Conservation (phyloP, 1,284 basidiomycete species). For the Ganoderma lucidum region DNA sequence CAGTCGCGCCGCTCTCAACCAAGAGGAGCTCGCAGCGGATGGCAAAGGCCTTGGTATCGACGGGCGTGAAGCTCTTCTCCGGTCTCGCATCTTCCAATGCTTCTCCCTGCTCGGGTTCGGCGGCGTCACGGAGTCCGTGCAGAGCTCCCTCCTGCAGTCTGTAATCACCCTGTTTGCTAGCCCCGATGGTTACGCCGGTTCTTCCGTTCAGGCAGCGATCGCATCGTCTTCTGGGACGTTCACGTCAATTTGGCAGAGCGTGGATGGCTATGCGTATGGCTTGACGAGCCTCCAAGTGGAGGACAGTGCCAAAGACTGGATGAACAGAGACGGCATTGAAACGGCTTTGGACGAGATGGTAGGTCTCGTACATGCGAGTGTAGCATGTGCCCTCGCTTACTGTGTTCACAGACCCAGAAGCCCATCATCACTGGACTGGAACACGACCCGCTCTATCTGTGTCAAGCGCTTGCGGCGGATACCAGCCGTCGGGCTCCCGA, state of each 20-base stretch:
- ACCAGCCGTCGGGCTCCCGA: slow-evolving; percentile 58
- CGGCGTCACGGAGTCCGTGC: slow-evolving; percentile 83
- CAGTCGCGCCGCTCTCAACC: slow-evolving; percentile 54
- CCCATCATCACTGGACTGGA: slow-evolving; percentile 89
- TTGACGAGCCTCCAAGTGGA: slow-evolving; percentile 77
- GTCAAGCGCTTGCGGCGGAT: slow-evolving; percentile 56
- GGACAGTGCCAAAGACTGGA: slow-evolving; percentile 56
- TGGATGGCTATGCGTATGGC: slow-evolving; percentile 94
- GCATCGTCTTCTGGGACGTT: slow-evolving; percentile 89
- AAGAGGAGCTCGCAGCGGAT: slow-evolving; percentile 47
- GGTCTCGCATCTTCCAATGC: slow-evolving; percentile 90
- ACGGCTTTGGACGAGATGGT: slow-evolving; percentile 80
- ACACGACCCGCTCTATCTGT: slow-evolving; percentile 86
- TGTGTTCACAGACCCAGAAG: slow-evolving; percentile 63
- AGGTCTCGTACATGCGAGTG: slow-evolving; percentile 35
- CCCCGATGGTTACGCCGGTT: slow-evolving; percentile 80
- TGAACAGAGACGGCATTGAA: slow-evolving; percentile 84
- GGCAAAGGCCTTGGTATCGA: slow-evolving; percentile 68
- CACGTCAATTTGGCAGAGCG: slow-evolving; percentile 85
- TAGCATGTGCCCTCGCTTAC: background rate
- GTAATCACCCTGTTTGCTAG: slow-evolving; percentile 89
- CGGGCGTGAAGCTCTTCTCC: slow-evolving; percentile 85
- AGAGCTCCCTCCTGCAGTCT: slow-evolving; percentile 84
- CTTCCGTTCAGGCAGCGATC: slow-evolving; percentile 92
- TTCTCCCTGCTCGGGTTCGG: slow-evolving; percentile 85